These are phyloP conservation scores for Claviceps capensis DNA, from an alignment of 2,329 filamentous ascomycete species.

Conservation along the genomic window DNA sequence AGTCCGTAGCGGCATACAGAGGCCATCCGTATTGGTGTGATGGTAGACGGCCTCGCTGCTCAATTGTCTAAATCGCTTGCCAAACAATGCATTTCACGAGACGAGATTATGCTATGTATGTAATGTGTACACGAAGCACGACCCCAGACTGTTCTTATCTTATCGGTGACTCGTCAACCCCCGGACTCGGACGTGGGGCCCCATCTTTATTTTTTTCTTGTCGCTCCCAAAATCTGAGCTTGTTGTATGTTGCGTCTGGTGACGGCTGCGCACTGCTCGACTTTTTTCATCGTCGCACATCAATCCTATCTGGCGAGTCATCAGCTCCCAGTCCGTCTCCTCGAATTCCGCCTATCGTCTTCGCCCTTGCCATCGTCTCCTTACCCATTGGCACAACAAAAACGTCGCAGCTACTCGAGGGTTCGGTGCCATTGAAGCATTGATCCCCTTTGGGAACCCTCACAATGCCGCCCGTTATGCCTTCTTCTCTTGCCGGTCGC, in stretches of 20 bases:
- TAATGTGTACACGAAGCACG: background rate
- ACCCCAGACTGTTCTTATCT: slow-evolving; percentile 3
- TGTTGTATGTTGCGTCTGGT: background rate
- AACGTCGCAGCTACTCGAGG: slow-evolving; percentile 21
- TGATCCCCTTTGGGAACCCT: slow-evolving; percentile 18
- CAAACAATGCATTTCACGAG: too few relatives aligned
- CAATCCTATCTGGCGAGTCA: slow-evolving; percentile 11
- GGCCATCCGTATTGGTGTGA: too few relatives aligned
- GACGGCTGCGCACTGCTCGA: background rate
- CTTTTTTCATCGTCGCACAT: slow-evolving; percentile 5
- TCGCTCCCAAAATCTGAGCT: slow-evolving; percentile 6
- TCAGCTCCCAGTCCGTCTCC: slow-evolving; percentile 9
- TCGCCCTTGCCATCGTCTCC: slow-evolving; percentile 7
- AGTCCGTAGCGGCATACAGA: too few relatives aligned
- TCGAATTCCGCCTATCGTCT: background rate
- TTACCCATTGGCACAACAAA: slow-evolving; percentile 17
- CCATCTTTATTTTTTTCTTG: slow-evolving; percentile 14
- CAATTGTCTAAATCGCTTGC: too few relatives aligned
- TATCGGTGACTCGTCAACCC: slow-evolving; percentile 7
- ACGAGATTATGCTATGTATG: too few relatives aligned
- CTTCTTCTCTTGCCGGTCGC: slow-evolving; percentile 36
- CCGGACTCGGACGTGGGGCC: slow-evolving; percentile 2
- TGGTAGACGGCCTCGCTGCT: too few relatives aligned
- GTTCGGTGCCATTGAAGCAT: slow-evolving; percentile 22
- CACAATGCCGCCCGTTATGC: slow-evolving; percentile 26